Conservation (phyloP, 2,329 filamentous ascomycete genomes). For the Colletotrichum graminicola region DNA sequence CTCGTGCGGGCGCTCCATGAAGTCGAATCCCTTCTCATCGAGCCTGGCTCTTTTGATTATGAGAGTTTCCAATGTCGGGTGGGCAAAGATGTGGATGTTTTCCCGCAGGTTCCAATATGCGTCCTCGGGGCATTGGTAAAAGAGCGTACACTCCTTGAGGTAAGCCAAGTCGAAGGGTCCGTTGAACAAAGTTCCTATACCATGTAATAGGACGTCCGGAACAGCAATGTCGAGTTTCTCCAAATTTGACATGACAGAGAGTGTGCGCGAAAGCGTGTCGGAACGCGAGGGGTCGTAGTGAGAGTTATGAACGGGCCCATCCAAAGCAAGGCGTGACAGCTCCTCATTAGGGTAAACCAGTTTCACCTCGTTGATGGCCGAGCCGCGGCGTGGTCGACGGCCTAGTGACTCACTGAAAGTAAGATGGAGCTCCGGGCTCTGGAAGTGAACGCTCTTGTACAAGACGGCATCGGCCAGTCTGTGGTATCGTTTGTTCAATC, state of each 20-base stretch:
- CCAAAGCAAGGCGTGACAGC: conserved; percentile 56
- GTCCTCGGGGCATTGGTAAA: conserved; percentile 59
- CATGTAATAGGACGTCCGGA: conserved; percentile 57
- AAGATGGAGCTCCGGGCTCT: conserved; percentile 61
- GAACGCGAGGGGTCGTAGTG: conserved; percentile 50
- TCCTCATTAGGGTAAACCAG: conserved; percentile 60
- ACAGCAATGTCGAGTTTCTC: conserved; percentile 61
- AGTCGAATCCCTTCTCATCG: conserved; percentile 61
- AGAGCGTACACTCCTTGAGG: conserved; percentile 60
- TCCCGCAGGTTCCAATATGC: conserved; percentile 64
- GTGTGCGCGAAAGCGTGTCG: conserved; percentile 60
- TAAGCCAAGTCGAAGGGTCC: conserved; percentile 64
- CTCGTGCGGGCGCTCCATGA: conserved; percentile 61
- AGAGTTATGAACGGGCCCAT: conserved; percentile 52
- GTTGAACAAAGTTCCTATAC: conserved; percentile 63
- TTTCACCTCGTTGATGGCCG: conserved; percentile 59
- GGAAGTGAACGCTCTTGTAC: conserved; percentile 61
- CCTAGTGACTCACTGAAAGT: conserved; percentile 62
- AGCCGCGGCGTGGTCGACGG: conserved; percentile 60
- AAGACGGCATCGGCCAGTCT: conserved; percentile 60
- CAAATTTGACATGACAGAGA: conserved; percentile 64
- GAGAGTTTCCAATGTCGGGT: conserved; percentile 61
- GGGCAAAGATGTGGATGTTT: conserved; percentile 65
- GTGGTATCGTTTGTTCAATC: conserved; percentile 58
- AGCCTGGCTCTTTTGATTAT: conserved; percentile 59